Evolutionary conservation across 257 asterid genomes (phyloP).

Genomic region (Nicotiana attenuata): DNA sequence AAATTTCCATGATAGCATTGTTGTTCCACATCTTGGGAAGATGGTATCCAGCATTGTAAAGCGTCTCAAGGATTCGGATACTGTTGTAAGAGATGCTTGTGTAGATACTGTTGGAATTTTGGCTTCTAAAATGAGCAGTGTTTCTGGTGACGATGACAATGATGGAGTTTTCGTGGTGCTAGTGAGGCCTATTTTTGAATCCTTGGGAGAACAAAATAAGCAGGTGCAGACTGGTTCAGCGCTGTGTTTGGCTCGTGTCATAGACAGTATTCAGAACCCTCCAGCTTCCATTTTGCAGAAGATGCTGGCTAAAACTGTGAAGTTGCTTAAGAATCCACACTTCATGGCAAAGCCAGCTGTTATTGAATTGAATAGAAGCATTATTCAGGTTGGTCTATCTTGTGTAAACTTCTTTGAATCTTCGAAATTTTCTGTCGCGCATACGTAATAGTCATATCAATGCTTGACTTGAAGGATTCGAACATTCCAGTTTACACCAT

Average conservation of each 20-base stretch:
- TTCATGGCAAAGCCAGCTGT: conserved; percentile 96
- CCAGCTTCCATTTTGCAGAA: conserved; percentile 76
- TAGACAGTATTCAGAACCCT: conserved; percentile 72
- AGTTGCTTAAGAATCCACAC: conserved; percentile 84
- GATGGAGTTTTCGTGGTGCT: conserved; percentile 59
- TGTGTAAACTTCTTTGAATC: neutral
- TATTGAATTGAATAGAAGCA: conserved; percentile 85
- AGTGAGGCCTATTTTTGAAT: conserved; percentile 95
- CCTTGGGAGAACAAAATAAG: conserved; percentile 87
- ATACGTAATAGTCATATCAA: neutral
- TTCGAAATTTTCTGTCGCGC: neutral
- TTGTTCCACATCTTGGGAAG: conserved; percentile 70
- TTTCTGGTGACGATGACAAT: conserved; percentile 37
- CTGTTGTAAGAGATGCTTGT: conserved; percentile 81
- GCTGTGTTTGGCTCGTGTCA: conserved; percentile 73
- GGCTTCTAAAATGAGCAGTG: conserved; percentile 63
- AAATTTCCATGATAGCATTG: conserved; percentile 48
- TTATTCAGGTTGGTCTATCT: conserved; percentile 55
- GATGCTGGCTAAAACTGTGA: conserved; percentile 72
- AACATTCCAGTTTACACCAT: neutral
- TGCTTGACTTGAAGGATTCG: neutral
- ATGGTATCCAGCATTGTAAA: conserved; percentile 79
- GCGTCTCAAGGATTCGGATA: conserved; percentile 83
- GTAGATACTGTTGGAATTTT: conserved; percentile 69
- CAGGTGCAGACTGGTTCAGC: conserved; percentile 84